Percentiles rank a stretch among this genome's conserved stretches.
These are phyloP conservation scores for Ottelia alismoides DNA, from an alignment of 106 monocot species.

Conservation along the genomic window DNA sequence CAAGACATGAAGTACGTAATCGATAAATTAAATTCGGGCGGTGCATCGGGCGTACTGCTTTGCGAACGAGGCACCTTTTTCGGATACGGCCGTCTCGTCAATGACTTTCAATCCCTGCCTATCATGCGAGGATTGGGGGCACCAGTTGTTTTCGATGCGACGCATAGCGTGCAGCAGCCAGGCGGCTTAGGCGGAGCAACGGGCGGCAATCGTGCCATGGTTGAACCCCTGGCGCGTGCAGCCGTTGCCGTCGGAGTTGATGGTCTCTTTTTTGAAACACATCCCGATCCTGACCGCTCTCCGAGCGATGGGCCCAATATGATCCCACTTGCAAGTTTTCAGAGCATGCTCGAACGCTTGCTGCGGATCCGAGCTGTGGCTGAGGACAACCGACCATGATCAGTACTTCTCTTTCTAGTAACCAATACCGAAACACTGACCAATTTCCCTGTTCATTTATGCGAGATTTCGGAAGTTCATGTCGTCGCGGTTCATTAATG, in stretches of 20 bases:
- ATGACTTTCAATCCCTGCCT: not conserved
- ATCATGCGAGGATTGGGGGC: not conserved
- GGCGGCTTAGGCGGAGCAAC: not conserved
- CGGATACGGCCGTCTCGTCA: not conserved
- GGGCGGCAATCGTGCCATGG: not conserved
- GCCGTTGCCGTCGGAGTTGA: not conserved
- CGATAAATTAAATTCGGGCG: not conserved
- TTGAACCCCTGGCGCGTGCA: not conserved
- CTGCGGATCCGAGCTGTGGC: no score
- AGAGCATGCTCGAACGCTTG: no score
- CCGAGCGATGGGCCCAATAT: not conserved
- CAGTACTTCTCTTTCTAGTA: no score
- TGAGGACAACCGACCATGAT: no score
- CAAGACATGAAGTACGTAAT: not conserved
- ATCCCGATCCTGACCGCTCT: not conserved
- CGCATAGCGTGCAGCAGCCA: not conserved
- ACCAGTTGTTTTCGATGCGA: not conserved
- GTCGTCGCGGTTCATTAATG: no score
- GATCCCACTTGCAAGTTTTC: not conserved
- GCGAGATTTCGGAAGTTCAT: no score
- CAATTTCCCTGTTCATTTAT: no score
- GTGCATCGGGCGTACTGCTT: not conserved
- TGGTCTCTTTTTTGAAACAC: not conserved
- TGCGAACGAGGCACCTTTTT: not conserved
- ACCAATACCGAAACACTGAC: no score